These are phyloP conservation scores for Hymenoscyphus salicellus DNA, from an alignment of 2,329 filamentous ascomycete species.

Conservation along the genomic window DNA sequence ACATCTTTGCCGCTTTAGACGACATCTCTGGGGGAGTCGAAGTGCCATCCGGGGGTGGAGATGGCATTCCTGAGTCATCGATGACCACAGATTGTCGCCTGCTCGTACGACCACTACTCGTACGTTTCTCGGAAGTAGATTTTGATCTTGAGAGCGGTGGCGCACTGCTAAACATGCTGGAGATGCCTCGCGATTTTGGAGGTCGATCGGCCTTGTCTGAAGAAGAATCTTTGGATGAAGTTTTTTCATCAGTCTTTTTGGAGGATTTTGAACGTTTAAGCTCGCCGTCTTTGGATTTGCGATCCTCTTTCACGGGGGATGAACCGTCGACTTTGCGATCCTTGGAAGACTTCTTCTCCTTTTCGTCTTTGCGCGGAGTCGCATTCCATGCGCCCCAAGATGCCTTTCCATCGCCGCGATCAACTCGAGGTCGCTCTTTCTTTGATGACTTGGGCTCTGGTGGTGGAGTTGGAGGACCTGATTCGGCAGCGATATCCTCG, in stretches of 20 bases:
- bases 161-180: conserved; percentile 66
- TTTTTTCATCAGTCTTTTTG: conserved; percentile 61
- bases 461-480: conserved; percentile 41
- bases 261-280: conserved; percentile 56
- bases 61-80: conserved; percentile 59
- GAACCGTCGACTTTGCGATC: conserved; percentile 30
- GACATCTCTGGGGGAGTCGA: conserved; percentile 52
- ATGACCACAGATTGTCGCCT: conserved; percentile 68
- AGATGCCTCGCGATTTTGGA: conserved; percentile 45
- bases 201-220: conserved; percentile 55
- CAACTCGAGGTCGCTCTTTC: conserved; percentile 75
- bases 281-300: conserved; percentile 48
- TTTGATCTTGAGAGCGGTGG: conserved; percentile 67
- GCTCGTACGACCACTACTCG: conserved; percentile 54
- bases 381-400: conserved; percentile 77
- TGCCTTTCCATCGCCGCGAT: conserved; percentile 63
- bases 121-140: conserved; percentile 63
- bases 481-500: conserved; percentile 34
- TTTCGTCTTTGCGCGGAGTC: conserved; percentile 37
- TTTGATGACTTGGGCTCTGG: conserved; percentile 59
- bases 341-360: conserved; percentile 32
- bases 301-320: conserved; percentile 28
- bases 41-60: conserved; percentile 69
- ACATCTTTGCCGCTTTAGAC: conserved; percentile 74
- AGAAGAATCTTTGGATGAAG: conserved; percentile 64